Evolutionary conservation across 805 yeast species (phyloP).

Genomic region (Candida schatavii): DNA sequence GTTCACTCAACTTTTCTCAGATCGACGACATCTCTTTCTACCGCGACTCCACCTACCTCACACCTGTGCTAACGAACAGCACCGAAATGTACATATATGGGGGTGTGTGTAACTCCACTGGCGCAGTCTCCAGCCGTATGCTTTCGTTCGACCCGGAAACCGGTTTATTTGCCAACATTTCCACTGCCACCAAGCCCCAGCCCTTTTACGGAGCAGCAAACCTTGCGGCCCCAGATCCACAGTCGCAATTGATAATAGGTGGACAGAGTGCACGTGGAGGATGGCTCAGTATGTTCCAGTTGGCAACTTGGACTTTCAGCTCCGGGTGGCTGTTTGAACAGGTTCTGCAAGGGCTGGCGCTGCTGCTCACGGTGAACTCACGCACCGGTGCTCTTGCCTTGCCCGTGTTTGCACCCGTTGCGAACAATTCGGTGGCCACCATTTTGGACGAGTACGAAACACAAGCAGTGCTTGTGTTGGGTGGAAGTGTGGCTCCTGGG

Average conservation of each 20-base stretch:
- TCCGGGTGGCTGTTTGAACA: constrained; percentile 63
- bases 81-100: constrained; percentile 53
- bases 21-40: constrained; percentile 30
- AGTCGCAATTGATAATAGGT: constrained; percentile 56
- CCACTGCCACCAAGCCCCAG: constrained; percentile 53
- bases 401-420: constrained; percentile 46
- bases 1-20: constrained; percentile 17
- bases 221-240: constrained; percentile 42
- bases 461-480: constrained; percentile 50
- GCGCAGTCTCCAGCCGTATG: constrained; percentile 38
- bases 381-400: constrained; percentile 51
- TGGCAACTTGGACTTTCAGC: constrained; percentile 68
- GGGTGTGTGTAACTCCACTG: constrained; percentile 33
- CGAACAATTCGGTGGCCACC: constrained; percentile 20
- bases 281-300: constrained; percentile 71
- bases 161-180: constrained; percentile 33
- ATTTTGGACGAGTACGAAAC: constrained; percentile 33
- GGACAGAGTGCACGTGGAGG: constrained; percentile 57
- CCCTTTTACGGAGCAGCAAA: constrained; percentile 53
- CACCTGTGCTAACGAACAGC: constrained; percentile 23
- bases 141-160: constrained; percentile 40
- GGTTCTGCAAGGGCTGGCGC: constrained; percentile 21
- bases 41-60: constrained; percentile 39
- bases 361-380: constrained; percentile 41
- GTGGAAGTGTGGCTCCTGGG: constrained; percentile 49